Evolutionary conservation across 495 filamentous ascomycete genomes (phyloP).

Genomic region (Diplogelasinospora grovesii): DNA sequence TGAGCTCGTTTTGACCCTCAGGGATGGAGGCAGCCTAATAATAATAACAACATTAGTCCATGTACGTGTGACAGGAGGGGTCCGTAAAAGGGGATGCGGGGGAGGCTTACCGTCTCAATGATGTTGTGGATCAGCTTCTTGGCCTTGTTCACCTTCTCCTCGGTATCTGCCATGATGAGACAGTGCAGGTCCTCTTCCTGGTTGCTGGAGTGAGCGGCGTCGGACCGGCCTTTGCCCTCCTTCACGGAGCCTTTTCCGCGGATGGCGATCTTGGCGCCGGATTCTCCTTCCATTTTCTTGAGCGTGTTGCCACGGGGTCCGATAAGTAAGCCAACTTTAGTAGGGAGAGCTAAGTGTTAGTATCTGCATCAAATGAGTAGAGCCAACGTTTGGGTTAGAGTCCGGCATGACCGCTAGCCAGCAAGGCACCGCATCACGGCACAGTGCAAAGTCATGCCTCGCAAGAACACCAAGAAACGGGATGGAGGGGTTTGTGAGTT

Average conservation of each 20-base stretch:
- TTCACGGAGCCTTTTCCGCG: slow-evolving; percentile 99
- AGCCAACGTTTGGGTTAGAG: slow-evolving; percentile 35
- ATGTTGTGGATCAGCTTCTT: slow-evolving; percentile 96
- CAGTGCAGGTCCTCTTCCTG: slow-evolving; percentile 99
- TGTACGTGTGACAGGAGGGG: slow-evolving; percentile 25
- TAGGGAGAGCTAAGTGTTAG: slow-evolving; percentile 87
- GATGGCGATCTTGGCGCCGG: slow-evolving; percentile 95
- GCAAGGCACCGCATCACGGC: slow-evolving; percentile 24
- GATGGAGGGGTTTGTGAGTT: slow-evolving; percentile 43
- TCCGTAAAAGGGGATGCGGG: neutral
- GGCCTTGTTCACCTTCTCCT: slow-evolving; percentile 96
- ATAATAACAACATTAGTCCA: no score
- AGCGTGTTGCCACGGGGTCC: slow-evolving; percentile 98
- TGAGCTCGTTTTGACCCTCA: slow-evolving; percentile 96
- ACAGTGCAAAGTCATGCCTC: slow-evolving; percentile 23
- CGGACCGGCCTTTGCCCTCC: slow-evolving; percentile 97
- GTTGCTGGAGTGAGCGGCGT: slow-evolving; percentile 97
- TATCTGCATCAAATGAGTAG: slow-evolving; percentile 43
- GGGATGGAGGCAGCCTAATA: slow-evolving; percentile 90
- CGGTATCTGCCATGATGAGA: slow-evolving; percentile 97
- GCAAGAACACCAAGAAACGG: slow-evolving; percentile 27
- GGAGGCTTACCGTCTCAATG: slow-evolving; percentile 80
- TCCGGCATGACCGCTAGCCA: slow-evolving; percentile 22
- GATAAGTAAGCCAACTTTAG: slow-evolving; percentile 99
- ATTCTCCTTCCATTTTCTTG: slow-evolving; percentile 99